A percentile compares a stretch with the other conserved stretches of the same genome.
Conservation (phyloP, 768 basidiomycete genomes). For the Mrakia hoshinonis region DNA sequence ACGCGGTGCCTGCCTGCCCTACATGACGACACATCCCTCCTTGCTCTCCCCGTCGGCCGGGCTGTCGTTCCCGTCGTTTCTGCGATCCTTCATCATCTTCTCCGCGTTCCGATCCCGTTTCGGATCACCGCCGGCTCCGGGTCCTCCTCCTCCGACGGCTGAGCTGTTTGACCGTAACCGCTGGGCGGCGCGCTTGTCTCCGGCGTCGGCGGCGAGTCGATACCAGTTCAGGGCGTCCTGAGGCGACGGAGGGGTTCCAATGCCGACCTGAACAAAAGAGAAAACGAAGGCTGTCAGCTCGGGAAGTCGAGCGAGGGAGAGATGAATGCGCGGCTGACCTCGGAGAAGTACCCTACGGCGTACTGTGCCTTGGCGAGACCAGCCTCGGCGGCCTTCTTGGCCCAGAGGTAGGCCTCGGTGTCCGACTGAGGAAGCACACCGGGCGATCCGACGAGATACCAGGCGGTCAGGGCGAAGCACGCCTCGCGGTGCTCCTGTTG, state of each 20-base stretch:
- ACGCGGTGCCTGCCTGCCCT: not conserved
- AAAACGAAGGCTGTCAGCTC: not conserved
- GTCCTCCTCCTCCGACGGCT: slow-evolving; percentile 54
- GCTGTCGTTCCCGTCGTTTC: slow-evolving; percentile 35
- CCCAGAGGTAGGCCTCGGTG: slow-evolving; percentile 96
- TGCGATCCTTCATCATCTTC: slow-evolving; percentile 37
- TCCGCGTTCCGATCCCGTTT: slow-evolving; percentile 29
- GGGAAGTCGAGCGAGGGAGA: not conserved
- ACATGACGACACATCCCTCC: slow-evolving; percentile 40
- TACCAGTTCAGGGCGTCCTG: slow-evolving; percentile 61
- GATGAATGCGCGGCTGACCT: slow-evolving; percentile 44
- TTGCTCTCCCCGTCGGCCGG: slow-evolving; percentile 26
- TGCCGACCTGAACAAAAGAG: slow-evolving; percentile 51
- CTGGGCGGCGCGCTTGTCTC: slow-evolving; percentile 86
- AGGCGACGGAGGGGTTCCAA: slow-evolving; percentile 38
- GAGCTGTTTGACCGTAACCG: slow-evolving; percentile 57
- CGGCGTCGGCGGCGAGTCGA: slow-evolving; percentile 78
- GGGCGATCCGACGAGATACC: slow-evolving; percentile 97
- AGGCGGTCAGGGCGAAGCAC: slow-evolving; percentile 94
- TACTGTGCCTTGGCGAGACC: slow-evolving; percentile 95
- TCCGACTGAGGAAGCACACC: slow-evolving; percentile 97
- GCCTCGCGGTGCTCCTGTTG: slow-evolving; percentile 95
- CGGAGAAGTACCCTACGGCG: slow-evolving; percentile 92
- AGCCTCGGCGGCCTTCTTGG: slow-evolving; percentile 84
- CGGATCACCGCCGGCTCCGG: slow-evolving; percentile 36